phyloP scores from a whole-genome alignment of 495 filamentous ascomycete genomes.

The Talaromyces ruber region DNA sequence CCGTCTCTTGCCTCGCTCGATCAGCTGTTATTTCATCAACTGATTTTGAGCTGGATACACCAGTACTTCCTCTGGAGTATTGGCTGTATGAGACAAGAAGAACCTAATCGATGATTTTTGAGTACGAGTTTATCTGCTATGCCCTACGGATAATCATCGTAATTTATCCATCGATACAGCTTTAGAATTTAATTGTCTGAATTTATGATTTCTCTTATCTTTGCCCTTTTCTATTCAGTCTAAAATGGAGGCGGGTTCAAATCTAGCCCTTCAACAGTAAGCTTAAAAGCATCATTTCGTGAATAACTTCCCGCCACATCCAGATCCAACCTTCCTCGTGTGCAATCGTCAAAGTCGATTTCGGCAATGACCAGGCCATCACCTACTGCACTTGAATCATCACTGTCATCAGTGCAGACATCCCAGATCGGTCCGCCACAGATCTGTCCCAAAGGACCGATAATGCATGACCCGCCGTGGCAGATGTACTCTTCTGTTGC shows the following conservation, averaged over 20 bases:
- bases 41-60: conserved; percentile 53
- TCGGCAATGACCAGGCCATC: conserved; percentile 37
- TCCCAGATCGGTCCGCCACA: conserved; percentile 80
- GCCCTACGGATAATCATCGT: conserved; percentile 34
- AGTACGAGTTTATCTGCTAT: conserved; percentile 40
- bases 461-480: conserved; percentile 74
- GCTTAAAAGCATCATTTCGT: conserved; percentile 72
- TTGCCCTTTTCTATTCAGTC: not conserved
- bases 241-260: conserved; percentile 59
- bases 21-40: conserved; percentile 33
- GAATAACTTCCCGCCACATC: conserved; percentile 76
- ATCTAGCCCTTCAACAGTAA: conserved; percentile 68
- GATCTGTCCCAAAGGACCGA: conserved; percentile 70
- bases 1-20: conserved; percentile 51
- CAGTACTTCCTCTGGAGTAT: conserved; percentile 8
- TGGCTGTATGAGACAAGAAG: conserved; percentile 43
- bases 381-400: not conserved
- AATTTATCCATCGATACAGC: conserved; percentile 46
- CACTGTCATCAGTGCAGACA: conserved; percentile 39
- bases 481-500: conserved; percentile 39
- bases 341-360: conserved; percentile 57
- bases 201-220: not conserved
- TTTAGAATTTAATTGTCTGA: too few relatives aligned
- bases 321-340: conserved; percentile 50
- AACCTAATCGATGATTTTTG: conserved; percentile 40